Base-by-base conservation (phyloP, 2,329 filamentous ascomycete species). In the Hymenotorrendiella dingleyae region DNA sequence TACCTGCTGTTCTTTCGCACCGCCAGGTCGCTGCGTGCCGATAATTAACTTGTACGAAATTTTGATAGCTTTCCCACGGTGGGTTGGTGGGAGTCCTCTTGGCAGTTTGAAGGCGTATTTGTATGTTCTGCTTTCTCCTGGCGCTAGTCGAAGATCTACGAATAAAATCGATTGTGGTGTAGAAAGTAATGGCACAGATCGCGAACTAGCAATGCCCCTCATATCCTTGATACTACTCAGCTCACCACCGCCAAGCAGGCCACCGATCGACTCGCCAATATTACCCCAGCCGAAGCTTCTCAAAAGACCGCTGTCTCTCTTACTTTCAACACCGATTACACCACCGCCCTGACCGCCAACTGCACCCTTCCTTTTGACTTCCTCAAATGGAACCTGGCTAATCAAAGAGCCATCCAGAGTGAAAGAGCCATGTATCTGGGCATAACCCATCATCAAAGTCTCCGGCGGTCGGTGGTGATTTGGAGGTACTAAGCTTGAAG, bases 81-180 rank as follows among this genome's bases (percentile, higher is more conserved):
- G 87, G 11, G 81, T 88, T 6, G 93, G 91, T 17, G 93, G 93
- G n/a, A 98, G 67, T 0, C 91, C 91, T 57, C 81, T 82, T 1
- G 93, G 93, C 41, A 98, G 68, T 33, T 77, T 83, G 62, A 96
- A 96, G 1, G 80, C 77, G 62, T 96, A 98, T 37, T 85, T 86
- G 58, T 85, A 98, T 36, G 82, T 84, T 54, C 79, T 83, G 63
- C 88, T 94, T 65, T 98, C 89, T 1, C 91, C 93, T 0, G 93
- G 90, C 6, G 77, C 82, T 17, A 98, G 74, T 55, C 84, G 81
- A 43, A 98, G 70, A 63, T 98, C 90, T 40, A 98, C 93, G 62
- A 98, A 98, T 10, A 98, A 69, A 48, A 98, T 87, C 2, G 89
- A 95, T 65, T 97, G 93, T 1, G 91, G 90, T 4, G 91, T 97